Evolutionary conservation across 371 early-diverging fungal genomes (phyloP).

Genomic region (Apophysomyces elegans): DNA sequence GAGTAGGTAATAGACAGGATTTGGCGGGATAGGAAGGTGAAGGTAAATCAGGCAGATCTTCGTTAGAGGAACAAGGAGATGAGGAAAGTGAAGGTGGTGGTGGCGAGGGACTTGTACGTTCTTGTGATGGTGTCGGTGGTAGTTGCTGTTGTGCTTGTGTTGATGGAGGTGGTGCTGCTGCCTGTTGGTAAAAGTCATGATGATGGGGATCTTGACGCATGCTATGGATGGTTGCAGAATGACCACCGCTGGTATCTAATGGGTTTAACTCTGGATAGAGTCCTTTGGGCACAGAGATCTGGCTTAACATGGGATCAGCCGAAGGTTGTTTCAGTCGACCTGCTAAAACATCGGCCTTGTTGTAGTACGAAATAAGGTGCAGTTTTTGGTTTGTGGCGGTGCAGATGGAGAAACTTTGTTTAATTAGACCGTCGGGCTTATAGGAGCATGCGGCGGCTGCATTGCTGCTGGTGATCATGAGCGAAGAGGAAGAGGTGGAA

Average conservation of each 20-base stretch:
- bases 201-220: conserved; percentile 31
- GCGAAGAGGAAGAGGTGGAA: conserved; percentile 20
- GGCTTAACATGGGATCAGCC: conserved; percentile 51
- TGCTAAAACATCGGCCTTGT: conserved; percentile 69
- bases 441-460: conserved; percentile 53
- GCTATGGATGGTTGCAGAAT: conserved; percentile 48
- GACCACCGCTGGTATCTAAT: conserved; percentile 51
- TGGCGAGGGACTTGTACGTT: conserved; percentile 25
- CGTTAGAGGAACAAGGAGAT: conserved; percentile 37
- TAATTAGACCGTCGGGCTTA: conserved; percentile 63
- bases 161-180: too few species aligned
- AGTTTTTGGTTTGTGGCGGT: conserved; percentile 80
- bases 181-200: conserved; percentile 17
- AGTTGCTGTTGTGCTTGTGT: too few species aligned
- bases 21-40: conserved; percentile 20
- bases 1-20: conserved; percentile 30
- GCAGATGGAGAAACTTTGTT: conserved; percentile 68
- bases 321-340: conserved; percentile 59
- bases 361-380: conserved; percentile 89
- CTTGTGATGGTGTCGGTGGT: background rate
- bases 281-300: conserved; percentile 63
- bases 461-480: conserved; percentile 31
- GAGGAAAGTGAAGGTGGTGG: conserved; percentile 43
- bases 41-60: conserved; percentile 25
- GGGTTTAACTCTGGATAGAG: conserved; percentile 66